Evolutionary conservation across 2,329 filamentous ascomycete genomes (phyloP), one percentile per base, ranked within the genome.

Genomic region (Colletotrichum sp.): DNA sequence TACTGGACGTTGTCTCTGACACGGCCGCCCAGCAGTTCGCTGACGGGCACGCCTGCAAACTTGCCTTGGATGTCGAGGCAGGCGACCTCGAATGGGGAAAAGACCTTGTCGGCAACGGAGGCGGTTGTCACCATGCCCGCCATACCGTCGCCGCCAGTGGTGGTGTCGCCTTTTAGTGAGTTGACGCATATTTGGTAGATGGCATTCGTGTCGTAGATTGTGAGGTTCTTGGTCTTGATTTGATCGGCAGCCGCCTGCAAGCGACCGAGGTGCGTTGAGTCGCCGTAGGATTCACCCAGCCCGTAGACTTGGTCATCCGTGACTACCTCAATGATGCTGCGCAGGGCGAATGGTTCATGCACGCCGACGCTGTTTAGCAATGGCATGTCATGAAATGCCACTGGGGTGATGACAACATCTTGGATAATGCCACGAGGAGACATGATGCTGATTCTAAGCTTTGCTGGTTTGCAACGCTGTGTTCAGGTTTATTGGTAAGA

Each of bases 161-260:
- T 71, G 30, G 71, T 73, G 66, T 75, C 71, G 24, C 76, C 75
- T 1, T 93, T 93, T 0, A 87, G 81, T 0, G 94, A 94, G 71
- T 96, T 93, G 85, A 95, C 89, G 81, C 97, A 98, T 5, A 92
- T 94, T 78, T 95, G 93, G 85, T 96, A 96, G 79, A 96, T 90
- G 80, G 96, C 93, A 81, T 96, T 97, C 2, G 95, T 96, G 84
- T 95, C 95, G 49, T 84, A 82, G 1, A 84, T 77, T 4, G 83
- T 77, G 7, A 83, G 68, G 1, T 80, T 44, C 34, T 59, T 76
- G 65, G 84, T 9, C 26, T 72, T 76, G 69, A 85, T 80, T 6
- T 75, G 75, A 5, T 80, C 74, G 7, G 84, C 84, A 44, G 81
- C 85, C 34, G 76, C 78, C 7, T 81, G 79, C 13, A 87, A 79